Base-by-base conservation (phyloP, 331 rosid genomes). In the Spiraea crenata region DNA sequence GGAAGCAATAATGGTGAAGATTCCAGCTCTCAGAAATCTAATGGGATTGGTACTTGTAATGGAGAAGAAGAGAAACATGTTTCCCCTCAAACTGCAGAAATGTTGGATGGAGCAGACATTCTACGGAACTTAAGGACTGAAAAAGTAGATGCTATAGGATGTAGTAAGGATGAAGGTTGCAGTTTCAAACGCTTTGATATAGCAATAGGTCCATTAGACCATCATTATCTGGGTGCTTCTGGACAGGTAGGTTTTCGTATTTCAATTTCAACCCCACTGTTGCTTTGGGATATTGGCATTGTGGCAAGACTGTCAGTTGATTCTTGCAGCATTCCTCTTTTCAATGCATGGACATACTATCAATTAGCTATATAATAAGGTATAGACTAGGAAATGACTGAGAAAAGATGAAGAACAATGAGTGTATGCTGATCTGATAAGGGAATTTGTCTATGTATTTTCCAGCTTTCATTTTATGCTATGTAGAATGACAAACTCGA, bases 121-220 rank as follows among this genome's bases (percentile, higher is more conserved):
- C 70, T 71, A 51, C 70, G 83, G 34, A 55, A 80, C 79, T 77
- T 82, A 71, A 81, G 79, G 76, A 79, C 78, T 62, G 90, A 82
- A 77, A 82, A 64, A 46, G 38, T 69, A 9, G 60, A 84, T 71
- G 69, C 79, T 63, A 71, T 70, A 61, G 84, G 80, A 73, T 76
- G 79, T 79, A 63, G 59, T 2, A 79, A 76, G 69, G 67, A 79
- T 79, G 84, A 79, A 31, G 78, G 77, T 73, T 70, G 86, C 75
- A 77, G 82, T 79, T 88, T 89, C 87, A 89, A 87, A 73, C 92
- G 88, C 80, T 95, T 95, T 81, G 99, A 91, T 82, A 89, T 91
- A 46, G 81, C 87, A 40, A 81, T 31, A 82, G 97, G 87, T 85
- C 97, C 99, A 52, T 66, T 73, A 57, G 96, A 95, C 81, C 95